phyloP scores from a whole-genome alignment of 805 yeast genomes.

The Danielozyma ontarioensis region DNA sequence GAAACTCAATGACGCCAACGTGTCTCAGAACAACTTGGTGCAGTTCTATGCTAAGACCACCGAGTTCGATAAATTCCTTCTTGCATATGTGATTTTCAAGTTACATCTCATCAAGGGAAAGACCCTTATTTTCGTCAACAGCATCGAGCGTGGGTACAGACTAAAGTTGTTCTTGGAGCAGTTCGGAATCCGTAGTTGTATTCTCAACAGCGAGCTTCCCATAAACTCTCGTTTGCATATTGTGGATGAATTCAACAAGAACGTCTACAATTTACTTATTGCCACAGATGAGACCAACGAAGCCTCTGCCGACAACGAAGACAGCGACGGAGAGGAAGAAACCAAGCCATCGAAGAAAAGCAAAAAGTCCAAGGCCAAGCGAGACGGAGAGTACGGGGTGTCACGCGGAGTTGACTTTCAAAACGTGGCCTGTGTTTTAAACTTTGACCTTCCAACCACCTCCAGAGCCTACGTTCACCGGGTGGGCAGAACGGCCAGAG shows the following conservation, averaged over 20 bases:
- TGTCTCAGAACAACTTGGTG: slow-evolving; percentile 52
- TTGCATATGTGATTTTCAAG: slow-evolving; percentile 89
- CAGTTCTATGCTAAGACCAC: slow-evolving; percentile 84
- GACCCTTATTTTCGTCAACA: slow-evolving; percentile 84
- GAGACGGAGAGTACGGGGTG: slow-evolving; percentile 83
- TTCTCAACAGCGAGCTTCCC: slow-evolving; percentile 89
- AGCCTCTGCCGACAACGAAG: slow-evolving; percentile 45
- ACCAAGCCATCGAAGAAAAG: slow-evolving; percentile 10
- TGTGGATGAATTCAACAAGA: slow-evolving; percentile 91
- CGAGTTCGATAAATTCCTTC: slow-evolving; percentile 87
- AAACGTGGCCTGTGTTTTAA: slow-evolving; percentile 93
- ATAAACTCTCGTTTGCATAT: slow-evolving; percentile 89
- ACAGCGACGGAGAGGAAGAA: slow-evolving; percentile 33
- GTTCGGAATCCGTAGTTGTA: slow-evolving; percentile 86
- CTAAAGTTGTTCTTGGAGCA: slow-evolving; percentile 87
- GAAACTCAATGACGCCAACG: slow-evolving; percentile 67
- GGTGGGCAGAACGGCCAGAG: slow-evolving; percentile 96
- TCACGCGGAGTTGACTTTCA: slow-evolving; percentile 95
- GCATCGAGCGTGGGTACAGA: slow-evolving; percentile 92
- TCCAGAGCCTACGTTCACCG: slow-evolving; percentile 89
- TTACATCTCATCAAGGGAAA: slow-evolving; percentile 86
- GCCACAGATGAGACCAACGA: slow-evolving; percentile 90
- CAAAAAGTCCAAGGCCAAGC: slow-evolving; percentile 26
- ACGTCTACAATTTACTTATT: slow-evolving; percentile 77
- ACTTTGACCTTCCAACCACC: slow-evolving; percentile 88